Base-by-base conservation (phyloP, 2,329 filamentous ascomycete species). In the Colletotrichum lindemuthianum region DNA sequence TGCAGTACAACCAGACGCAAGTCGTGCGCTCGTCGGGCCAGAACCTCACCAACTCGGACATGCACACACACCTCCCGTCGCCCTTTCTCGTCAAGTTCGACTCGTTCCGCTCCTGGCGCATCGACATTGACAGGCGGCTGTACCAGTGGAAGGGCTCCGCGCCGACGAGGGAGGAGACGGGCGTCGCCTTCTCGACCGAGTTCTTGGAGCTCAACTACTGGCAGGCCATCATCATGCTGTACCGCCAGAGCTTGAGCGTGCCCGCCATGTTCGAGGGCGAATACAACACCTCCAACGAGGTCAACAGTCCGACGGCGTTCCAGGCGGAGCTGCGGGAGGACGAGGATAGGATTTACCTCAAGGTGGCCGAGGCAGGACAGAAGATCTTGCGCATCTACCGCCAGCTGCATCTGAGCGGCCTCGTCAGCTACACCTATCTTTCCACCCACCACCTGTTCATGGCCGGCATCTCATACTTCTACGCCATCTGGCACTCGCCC, bases 361-460 rank as follows among this genome's bases (percentile, higher is more conserved):
- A 97, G 77, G 93, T 97, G 34, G 96, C 96, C 0, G 94, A 97
- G 78, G 95, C 95, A 37, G 95, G 95, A 0, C 94, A 97, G 76
- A 96, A 92, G 78, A 95, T 97, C 2, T 79, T 98, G 73, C 91
- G 94, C 66, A 85, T 97, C 40, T 98, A 98, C 77, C 85, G 95
- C 56, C 92, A 97, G 73, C 81, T 98, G 65, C 95, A 98, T 76
- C 84, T 94, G 9, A 88, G 93, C 61, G 91, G 93, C 56, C 84
- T 97, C 44, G 95, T 98, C 59, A 98, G 97, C 77, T 97, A 97
- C 75, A 98, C 95, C 0, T 98, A 96, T 76, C 81, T 98, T 58
- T 94, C 96, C 2, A 97, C 96, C 0, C 95, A 98, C 75, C 94
- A 98, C 77, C 84, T 98, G 7, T 98, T 98, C 79, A 97, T 97